phyloP scores from a whole-genome alignment of 2,329 filamentous ascomycete species.

The Cladosporium sp. region DNA sequence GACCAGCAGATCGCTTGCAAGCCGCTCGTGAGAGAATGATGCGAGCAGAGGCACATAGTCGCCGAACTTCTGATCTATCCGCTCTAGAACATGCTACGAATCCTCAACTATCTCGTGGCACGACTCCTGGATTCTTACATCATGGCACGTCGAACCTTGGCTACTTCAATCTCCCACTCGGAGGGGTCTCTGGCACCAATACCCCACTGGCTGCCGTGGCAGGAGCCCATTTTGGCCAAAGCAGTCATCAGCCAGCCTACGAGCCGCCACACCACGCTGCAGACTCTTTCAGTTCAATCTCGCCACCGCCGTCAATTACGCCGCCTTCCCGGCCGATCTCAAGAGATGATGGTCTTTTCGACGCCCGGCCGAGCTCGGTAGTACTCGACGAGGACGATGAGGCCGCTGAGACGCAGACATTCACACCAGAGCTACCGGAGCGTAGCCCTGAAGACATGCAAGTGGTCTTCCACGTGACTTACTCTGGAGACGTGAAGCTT shows the following conservation, averaged over 20 bases:
- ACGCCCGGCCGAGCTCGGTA: constrained; percentile 24
- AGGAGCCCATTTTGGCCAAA: constrained; percentile 59
- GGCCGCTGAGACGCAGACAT: constrained; percentile 43
- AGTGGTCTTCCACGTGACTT: constrained; percentile 86
- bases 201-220: constrained; percentile 79
- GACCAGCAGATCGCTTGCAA: constrained; percentile 23
- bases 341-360: constrained; percentile 34
- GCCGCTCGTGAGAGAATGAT: constrained; percentile 20
- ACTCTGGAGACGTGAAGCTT: constrained; percentile 82
- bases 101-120: constrained; percentile 25
- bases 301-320: constrained; percentile 48
- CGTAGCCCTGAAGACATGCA: constrained; percentile 84
- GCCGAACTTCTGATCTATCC: constrained; percentile 10
- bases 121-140: constrained; percentile 64
- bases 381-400: constrained; percentile 27
- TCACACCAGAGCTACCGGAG: constrained; percentile 63
- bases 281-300: constrained; percentile 48
- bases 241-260: constrained; percentile 34
- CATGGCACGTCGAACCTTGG: constrained; percentile 70
- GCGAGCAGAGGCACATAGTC: constrained; percentile 18
- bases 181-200: constrained; percentile 71
- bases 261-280: constrained; percentile 24
- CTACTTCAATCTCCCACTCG: constrained; percentile 79
- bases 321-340: constrained; percentile 48
- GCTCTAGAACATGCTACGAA: constrained; percentile 12